These are phyloP conservation scores for Ustilago loliicola DNA, from an alignment of 1,284 basidiomycete species.

Conservation along the genomic window DNA sequence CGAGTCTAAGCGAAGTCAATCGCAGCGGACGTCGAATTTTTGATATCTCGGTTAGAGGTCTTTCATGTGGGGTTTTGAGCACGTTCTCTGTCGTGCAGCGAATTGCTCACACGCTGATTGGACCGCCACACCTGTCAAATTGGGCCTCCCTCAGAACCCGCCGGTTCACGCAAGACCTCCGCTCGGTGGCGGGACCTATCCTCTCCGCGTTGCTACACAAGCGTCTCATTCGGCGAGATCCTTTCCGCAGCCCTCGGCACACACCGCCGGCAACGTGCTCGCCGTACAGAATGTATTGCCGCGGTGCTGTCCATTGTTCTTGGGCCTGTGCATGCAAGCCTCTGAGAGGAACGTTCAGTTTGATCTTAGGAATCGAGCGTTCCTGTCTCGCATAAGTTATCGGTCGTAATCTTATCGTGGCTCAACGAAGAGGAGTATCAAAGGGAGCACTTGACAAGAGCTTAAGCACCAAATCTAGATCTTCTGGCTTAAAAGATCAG, in stretches of 20 bases:
- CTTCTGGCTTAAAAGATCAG: too few relatives aligned
- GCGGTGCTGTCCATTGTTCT: background rate
- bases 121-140: conserved; percentile 28
- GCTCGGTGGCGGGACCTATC: background rate
- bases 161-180: background rate
- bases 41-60: background rate
- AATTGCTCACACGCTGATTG: conserved; percentile 15
- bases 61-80: conserved; percentile 14
- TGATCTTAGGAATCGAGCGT: too few relatives aligned
- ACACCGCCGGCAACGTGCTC: conserved; percentile 32
- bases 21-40: background rate
- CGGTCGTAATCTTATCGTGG: too few relatives aligned
- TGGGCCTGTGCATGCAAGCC: background rate
- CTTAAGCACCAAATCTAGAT: too few relatives aligned
- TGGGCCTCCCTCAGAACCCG: conserved; percentile 10
- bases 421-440: too few relatives aligned
- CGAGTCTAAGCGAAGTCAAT: background rate
- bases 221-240: background rate
- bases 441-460: too few relatives aligned
- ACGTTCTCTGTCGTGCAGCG: conserved; percentile 31
- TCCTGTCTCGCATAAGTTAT: too few relatives aligned
- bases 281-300: background rate
- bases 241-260: conserved; percentile 9
- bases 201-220: too few relatives aligned
- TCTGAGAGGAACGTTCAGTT: background rate